These are phyloP conservation scores for Penicillium macrosclerotiorum DNA, from an alignment of 495 filamentous ascomycete genomes.

Conservation along the genomic window DNA sequence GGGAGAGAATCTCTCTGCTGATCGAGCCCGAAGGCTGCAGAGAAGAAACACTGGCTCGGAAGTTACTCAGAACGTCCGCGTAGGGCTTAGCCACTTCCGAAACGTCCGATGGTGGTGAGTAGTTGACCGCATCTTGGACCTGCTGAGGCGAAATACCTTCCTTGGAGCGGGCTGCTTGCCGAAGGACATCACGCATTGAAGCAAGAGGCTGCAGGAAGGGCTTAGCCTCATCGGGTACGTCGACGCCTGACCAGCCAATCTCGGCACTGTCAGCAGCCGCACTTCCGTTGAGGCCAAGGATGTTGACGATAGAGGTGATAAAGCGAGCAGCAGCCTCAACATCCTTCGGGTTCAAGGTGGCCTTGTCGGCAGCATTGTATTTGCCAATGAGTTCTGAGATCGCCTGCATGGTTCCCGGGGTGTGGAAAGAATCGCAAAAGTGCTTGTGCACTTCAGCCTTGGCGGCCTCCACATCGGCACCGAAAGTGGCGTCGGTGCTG, in stretches of 20 bases:
- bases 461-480: slow-evolving; percentile 54
- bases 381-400: slow-evolving; percentile 73
- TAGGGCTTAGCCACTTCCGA: slow-evolving; percentile 37
- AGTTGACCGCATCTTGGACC: slow-evolving; percentile 32
- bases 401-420: slow-evolving; percentile 67
- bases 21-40: slow-evolving; percentile 42
- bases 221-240: slow-evolving; percentile 57
- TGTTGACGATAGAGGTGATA: slow-evolving; percentile 79
- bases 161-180: slow-evolving; percentile 51
- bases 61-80: slow-evolving; percentile 32
- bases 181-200: slow-evolving; percentile 64
- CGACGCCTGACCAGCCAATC: slow-evolving; percentile 82
- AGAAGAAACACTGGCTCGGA: slow-evolving; percentile 42
- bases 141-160: slow-evolving; percentile 31
- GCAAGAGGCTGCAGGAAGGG: slow-evolving; percentile 66
- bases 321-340: slow-evolving; percentile 67
- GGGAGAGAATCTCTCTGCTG: slow-evolving; percentile 60
- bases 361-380: slow-evolving; percentile 66
- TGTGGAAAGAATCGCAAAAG: slow-evolving; percentile 88
- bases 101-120: slow-evolving; percentile 10
- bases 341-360: slow-evolving; percentile 49
- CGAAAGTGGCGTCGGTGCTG: slow-evolving; percentile 31
- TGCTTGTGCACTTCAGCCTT: slow-evolving; percentile 63
- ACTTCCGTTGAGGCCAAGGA: slow-evolving; percentile 75
- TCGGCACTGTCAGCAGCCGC: slow-evolving; percentile 55